phyloP scores from a whole-genome alignment of 331 rosid species.

The Malus hybrid region DNA sequence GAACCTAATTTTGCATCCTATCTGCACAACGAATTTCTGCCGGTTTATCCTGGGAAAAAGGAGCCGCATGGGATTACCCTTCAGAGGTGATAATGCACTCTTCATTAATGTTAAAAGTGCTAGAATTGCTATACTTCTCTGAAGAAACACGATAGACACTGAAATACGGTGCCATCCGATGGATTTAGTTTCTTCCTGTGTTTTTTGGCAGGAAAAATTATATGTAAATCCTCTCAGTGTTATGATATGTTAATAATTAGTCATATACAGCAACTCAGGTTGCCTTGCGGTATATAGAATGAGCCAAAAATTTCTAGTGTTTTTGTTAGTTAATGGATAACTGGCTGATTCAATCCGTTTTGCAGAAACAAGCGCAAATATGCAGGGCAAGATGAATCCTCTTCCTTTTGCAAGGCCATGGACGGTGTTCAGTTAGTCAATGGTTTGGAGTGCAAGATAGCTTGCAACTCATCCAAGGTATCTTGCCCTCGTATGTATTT shows the following conservation, averaged over 20 bases:
- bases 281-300: not conserved
- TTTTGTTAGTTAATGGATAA: not conserved
- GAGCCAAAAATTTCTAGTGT: not conserved
- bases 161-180: not conserved
- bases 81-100: slow-evolving; percentile 46
- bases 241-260: too few relatives aligned
- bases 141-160: not conserved
- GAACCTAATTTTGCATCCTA: slow-evolving; percentile 86
- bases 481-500: slow-evolving; percentile 1
- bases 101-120: not conserved
- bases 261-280: not conserved
- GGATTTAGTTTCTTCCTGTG: not conserved
- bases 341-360: not conserved
- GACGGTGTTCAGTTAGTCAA: slow-evolving; percentile 64
- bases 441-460: slow-evolving; percentile 96
- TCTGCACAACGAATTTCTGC: slow-evolving; percentile 69
- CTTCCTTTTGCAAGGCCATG: slow-evolving; percentile 57
- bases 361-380: slow-evolving; percentile 64
- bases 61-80: slow-evolving; percentile 65
- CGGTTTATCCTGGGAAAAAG: slow-evolving; percentile 55
- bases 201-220: not conserved
- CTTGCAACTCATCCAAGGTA: slow-evolving; percentile 96
- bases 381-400: slow-evolving; percentile 52
- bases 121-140: not conserved
- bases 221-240: not conserved